Base-by-base conservation (phyloP, 352 stramenopile genomes). In the Globisporangium barbulae region DNA sequence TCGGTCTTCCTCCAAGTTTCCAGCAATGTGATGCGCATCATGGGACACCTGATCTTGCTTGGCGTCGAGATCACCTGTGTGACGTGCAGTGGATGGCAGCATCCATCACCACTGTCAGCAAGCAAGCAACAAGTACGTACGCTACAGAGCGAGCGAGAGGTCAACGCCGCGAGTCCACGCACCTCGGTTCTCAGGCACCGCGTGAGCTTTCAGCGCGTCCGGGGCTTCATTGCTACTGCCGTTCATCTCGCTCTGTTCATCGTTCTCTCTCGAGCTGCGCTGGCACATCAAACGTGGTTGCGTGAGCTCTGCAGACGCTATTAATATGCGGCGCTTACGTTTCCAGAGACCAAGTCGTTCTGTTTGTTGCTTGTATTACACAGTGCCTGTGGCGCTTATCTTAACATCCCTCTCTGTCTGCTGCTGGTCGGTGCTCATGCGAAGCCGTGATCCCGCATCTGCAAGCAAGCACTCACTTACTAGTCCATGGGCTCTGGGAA, bases 401-500 rank as follows among this genome's bases (percentile, higher is more conserved):
- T 41, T 13, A 41, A 5, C 35, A 41, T 41, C 9, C 35, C 12
- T 41, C 35, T 41, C 35, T 41, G 9, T 28, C 12, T 41, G 35
- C 35, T 41, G 35, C 35, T 41, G 35, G 35, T 12, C 8, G 33
- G 33, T 39, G 10, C 33, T 39, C 33, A 39, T 39, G 33, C 33
- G 33, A 39, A 39, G 33, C 33, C 10, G 33, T 39, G 10, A 39
- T 15, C 33, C 33, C 33, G 8, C 33, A 39, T 39, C 33, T 12
- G 8, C 10, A 28, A 28, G 33, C 33, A 41, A 41, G 35, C 35
- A 41, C 35, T 41, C 4, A 15, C 35, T 15, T 85, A 28, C 59
- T 55, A 90, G 31, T 90, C 83, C 52, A 82, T 53, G 6, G 66
- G 50, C 64, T 93, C 85, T 6, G 85, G 85, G 63, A 93, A 93